Evolutionary conservation across 495 filamentous ascomycete species (phyloP), one percentile per base, ranked within the genome.

Genomic region (Cryomyces antarcticus): DNA sequence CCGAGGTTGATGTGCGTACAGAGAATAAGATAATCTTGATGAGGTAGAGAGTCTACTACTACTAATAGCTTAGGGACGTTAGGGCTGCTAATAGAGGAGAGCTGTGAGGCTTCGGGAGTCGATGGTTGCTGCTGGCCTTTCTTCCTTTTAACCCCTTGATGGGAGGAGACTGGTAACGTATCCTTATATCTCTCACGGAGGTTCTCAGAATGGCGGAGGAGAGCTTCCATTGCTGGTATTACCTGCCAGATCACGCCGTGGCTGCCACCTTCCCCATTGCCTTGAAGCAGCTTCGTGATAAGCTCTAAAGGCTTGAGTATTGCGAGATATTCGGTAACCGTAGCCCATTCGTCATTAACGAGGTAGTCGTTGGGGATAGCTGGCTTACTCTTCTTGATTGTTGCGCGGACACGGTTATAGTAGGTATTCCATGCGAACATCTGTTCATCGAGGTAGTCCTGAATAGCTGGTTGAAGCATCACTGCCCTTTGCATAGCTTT

Each of bases 381-480:
- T 24, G 17, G 17, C 17, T 24, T 24, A 24, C 17, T 24, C 17
- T 24, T 24, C 17, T 24, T 24, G 17, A 24, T 24, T 24, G 17
- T 24, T 24, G 17, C 17, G 17, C 17, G 17, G 17, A 24, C 17
- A 24, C 17, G 17, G 17, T 24, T 24, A 24, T 24, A 24, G 17
- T 24, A 24, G 17, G 17, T 24, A 24, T 24, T 24, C 17, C 17
- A 24, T 24, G 17, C 17, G 17, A 24, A 24, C 17, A 24, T 24
- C 17, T 24, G 17, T 24, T 24, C 39, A 12, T 40, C 41, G 28
- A 46, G 33, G 6, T 41, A 30, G 27, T 33, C 36, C n/a, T 49
- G 28, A 30, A 49, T 45, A 36, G 47, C 42, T n/a, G 37, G 30
- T 27, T 30, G 47, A 17, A 49, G 43, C 37, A 45, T 45, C 11